A percentile compares a stretch with the other conserved stretches of the same genome.
These are phyloP conservation scores for Beauveria sp. DNA, from an alignment of 2,329 filamentous ascomycete genomes.

Conservation along the genomic window DNA sequence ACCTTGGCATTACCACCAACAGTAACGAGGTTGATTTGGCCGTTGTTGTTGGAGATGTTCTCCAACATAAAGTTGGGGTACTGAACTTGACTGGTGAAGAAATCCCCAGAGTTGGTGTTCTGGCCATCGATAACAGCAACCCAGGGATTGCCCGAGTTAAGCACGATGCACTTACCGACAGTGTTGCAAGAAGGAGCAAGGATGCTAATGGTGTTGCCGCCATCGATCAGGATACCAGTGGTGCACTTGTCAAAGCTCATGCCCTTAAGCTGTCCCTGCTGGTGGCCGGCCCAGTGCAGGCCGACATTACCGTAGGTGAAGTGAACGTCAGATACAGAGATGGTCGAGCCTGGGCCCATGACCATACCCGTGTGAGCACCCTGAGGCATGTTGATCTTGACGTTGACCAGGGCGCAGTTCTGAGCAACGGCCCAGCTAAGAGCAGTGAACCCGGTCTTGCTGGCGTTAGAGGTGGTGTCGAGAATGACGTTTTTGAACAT, in stretches of 20 bases:
- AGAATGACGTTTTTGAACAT: constrained; percentile 18
- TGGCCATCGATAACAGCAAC: constrained; percentile 5
- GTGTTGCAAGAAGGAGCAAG: constrained; percentile 3
- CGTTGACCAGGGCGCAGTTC: constrained; percentile 17
- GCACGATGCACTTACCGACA: constrained; percentile 5
- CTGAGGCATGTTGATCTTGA: constrained; percentile 12
- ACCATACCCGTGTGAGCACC: constrained; percentile 15
- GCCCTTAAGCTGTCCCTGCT: constrained; percentile 9
- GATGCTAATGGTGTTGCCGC: constrained; percentile 8
- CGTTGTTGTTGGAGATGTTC: constrained; percentile 16
- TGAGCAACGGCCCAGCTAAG: constrained; percentile 17
- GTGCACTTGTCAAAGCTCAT: constrained; percentile 9
- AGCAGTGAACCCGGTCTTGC: constrained; percentile 12
- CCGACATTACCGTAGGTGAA: constrained; percentile 16
- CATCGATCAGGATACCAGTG: constrained; percentile 12
- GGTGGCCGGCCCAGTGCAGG: constrained; percentile 14
- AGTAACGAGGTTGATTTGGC: constrained; percentile 15
- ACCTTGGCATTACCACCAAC: neutral
- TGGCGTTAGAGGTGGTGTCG: constrained; percentile 15
- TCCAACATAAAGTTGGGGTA: constrained; percentile 11
- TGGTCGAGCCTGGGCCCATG: constrained; percentile 14
- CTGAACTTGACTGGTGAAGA: constrained; percentile 1
- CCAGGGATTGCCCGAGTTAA: constrained; percentile 5
- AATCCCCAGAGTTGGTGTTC: constrained; percentile 7
- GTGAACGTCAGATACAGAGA: constrained; percentile 14